These are phyloP conservation scores for Xylaria sp. DNA, from an alignment of 2,329 filamentous ascomycete genomes.

Conservation along the genomic window DNA sequence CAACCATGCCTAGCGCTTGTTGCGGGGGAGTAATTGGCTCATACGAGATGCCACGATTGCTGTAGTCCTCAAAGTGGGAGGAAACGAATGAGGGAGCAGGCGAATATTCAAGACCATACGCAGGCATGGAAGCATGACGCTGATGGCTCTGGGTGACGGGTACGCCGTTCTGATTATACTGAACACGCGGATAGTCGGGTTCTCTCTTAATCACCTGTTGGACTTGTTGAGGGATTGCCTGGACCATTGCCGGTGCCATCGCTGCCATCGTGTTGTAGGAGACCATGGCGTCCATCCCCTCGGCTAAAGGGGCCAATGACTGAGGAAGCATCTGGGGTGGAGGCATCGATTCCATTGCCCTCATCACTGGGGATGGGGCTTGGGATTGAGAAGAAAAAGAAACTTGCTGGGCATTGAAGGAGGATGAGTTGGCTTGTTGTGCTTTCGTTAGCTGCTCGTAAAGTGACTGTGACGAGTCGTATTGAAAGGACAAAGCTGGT, in stretches of 20 bases:
- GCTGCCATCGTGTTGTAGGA: conserved; percentile 74
- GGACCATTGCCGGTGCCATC: conserved; percentile 75
- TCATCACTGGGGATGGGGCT: conserved; percentile 87
- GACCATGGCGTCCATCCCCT: conserved; percentile 78
- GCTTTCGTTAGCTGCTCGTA: conserved; percentile 99
- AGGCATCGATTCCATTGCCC: conserved; percentile 93
- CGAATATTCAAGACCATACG: conserved; percentile 94
- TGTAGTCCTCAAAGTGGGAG: conserved; percentile 98
- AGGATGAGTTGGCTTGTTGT: conserved; percentile 97
- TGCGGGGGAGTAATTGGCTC: conserved; percentile 97
- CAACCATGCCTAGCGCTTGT: conserved; percentile 80
- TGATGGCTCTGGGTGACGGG: conserved; percentile 86
- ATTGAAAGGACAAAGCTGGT: conserved; percentile 97
- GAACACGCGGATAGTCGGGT: conserved; percentile 80
- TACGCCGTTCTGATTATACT: conserved; percentile 93
- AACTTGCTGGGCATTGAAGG: conserved; percentile 83
- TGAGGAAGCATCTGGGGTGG: conserved; percentile 81
- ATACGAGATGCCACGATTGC: conserved; percentile 93
- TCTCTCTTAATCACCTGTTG: conserved; percentile 83
- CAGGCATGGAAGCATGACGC: conserved; percentile 97
- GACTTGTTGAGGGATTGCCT: conserved; percentile 71
- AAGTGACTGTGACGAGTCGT: conserved; percentile 97
- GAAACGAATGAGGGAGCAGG: conserved; percentile 97
- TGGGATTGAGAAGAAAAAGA: conserved; percentile 78
- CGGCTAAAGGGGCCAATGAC: conserved; percentile 66